Evolutionary conservation across 768 basidiomycete species (phyloP), one percentile per base, ranked within the genome.

Genomic region (Collybia sp.): DNA sequence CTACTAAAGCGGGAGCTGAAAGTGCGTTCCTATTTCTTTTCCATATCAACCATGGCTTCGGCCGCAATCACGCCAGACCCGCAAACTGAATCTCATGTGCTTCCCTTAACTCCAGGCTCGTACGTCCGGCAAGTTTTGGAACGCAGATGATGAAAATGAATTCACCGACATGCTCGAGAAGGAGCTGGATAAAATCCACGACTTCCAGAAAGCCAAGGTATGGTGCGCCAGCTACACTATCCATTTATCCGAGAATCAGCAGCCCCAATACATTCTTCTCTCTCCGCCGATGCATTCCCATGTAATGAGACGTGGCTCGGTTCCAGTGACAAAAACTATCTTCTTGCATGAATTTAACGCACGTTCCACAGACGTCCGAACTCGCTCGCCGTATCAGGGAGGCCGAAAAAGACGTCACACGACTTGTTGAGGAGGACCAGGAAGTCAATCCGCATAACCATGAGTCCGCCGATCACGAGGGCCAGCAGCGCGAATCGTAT

Each of bases 101-200:
- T 40, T n/a, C 49, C 51, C 39, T 55, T 55, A 40, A 46, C 47
- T 40, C 41, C 43, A 67, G 63, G 49, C 58, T 12, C 60, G 65
- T 16, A 86, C 79, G 2, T 73, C 76, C 3, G 66, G 69, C 12
- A 73, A 69, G 16, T 62, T 64, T 38, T 97, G 95, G 95, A 77
- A 72, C 30, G 77, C 80, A 38, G 66, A 72, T 12, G 92, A 96
- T 61, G 95, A 98, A 67, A 70, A 72, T 30, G 82, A 88, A 34
- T 98, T 98, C 59, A 85, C 83, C 10, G 64, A 59, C 36, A 77
- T 85, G 70, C 80, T 97, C 45, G 85, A 88, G 57, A 72, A 71
- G 48, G 93, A 98, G 69, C 75, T 98, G 30, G 89, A 93, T 58
- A 98, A 98, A 69, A 84, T 97, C 37, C 86, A 94, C 55, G 83